phyloP scores from a whole-genome alignment of 2,329 filamentous ascomycete genomes.

The Aspergillus pseudoglaucus region DNA sequence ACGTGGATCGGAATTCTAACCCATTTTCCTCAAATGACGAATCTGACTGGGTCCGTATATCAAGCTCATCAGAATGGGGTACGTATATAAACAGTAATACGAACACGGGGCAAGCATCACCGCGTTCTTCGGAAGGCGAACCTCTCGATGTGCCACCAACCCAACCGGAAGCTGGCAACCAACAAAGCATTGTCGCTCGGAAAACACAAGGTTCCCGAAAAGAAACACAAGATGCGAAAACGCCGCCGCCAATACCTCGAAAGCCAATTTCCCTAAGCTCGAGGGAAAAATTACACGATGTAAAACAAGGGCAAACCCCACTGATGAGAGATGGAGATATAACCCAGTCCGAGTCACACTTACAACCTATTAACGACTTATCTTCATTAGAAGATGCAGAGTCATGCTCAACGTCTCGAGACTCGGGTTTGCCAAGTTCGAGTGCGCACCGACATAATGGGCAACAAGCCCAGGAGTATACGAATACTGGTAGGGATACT shows the following conservation, averaged over 20 bases:
- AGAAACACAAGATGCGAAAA: conserved; percentile 14
- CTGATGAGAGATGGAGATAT: not conserved
- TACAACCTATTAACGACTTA: not conserved
- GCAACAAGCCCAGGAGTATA: not conserved
- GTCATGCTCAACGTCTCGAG: not conserved
- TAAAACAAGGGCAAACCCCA: not conserved
- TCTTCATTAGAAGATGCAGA: not conserved
- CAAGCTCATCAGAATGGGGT: not conserved
- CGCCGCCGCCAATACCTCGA: conserved; percentile 54
- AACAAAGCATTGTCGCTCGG: not conserved
- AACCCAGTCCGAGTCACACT: not conserved
- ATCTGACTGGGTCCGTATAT: conserved; percentile 68
- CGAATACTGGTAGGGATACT: not conserved
- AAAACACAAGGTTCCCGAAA: not conserved
- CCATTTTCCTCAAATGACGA: conserved; percentile 71
- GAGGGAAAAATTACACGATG: not conserved
- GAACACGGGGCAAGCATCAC: not conserved
- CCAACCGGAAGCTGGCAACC: not conserved
- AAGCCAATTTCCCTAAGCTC: conserved; percentile 48
- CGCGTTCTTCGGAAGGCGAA: not conserved
- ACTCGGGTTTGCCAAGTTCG: not conserved
- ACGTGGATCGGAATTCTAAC: conserved; percentile 69
- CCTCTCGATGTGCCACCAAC: not conserved
- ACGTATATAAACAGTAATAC: not conserved
- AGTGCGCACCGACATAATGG: not conserved